Evolutionary conservation across 208 protist species (phyloP), one percentile per base, ranked within the genome.

Genomic region (Acanthamoeba lenticulata): DNA sequence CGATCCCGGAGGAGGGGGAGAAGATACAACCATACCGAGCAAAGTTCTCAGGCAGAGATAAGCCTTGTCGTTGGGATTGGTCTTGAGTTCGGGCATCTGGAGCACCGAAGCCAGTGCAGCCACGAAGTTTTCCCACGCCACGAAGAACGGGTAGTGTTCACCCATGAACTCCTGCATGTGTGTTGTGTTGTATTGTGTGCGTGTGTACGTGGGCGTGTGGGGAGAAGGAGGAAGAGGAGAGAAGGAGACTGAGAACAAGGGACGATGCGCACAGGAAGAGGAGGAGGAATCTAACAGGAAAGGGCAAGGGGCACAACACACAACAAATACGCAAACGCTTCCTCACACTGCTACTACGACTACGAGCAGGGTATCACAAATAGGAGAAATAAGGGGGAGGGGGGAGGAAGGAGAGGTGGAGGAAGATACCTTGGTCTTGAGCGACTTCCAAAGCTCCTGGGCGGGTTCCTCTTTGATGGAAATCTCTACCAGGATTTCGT

Each of bases 381-480:
- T n/a, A n/a, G n/a, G n/a, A n/a, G n/a, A n/a, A n/a, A n/a, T n/a
- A n/a, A n/a, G n/a, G n/a, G n/a, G n/a, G n/a, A n/a, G n/a, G n/a
- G n/a, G n/a, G n/a, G n/a, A n/a, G n/a, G n/a, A n/a, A n/a, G n/a
- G n/a, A n/a, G n/a, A n/a, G n/a, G n/a, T n/a, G n/a, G n/a, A n/a
- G n/a, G n/a, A n/a, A n/a, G n/a, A n/a, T 89, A 89, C 81, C 81
- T 89, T 52, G 29, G 47, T 27, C 81, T 89, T 89, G n/a, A 89
- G 32, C 5, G 42, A 21, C 49, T 89, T 89, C 81, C 81, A 89
- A 27, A 89, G 36, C 24, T 89, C 81, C 60, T 62, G 42, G 0
- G 47, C 81, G n/a, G 42, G 47, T 7, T 89, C 81, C 42, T 89
- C 81, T 34, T 89, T 89, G n/a, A 89, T 89, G 1, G 49, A 89